phyloP scores from a whole-genome alignment of 495 filamentous ascomycete species.

The Diplogelasinospora grovesii region DNA sequence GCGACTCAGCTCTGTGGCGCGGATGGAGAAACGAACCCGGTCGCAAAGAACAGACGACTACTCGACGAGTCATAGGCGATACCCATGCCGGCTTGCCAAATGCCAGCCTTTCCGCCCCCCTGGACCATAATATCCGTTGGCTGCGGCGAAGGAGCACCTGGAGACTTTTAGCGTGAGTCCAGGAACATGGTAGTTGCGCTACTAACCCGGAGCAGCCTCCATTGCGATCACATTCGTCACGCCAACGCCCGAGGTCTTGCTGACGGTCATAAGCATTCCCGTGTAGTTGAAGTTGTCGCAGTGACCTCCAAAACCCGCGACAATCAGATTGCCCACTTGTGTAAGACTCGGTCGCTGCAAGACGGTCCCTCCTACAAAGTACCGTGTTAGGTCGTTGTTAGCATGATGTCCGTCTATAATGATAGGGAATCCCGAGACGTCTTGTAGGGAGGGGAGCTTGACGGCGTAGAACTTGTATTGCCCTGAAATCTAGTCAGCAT shows the following conservation, averaged over 20 bases:
- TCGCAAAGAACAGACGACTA: constrained; percentile 32
- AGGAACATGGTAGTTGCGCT: too few species aligned
- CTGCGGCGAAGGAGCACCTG: constrained; percentile 20
- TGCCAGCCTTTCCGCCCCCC: constrained; percentile 31
- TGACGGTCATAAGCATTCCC: constrained; percentile 30
- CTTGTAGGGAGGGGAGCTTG: constrained; percentile 9
- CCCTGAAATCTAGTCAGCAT: too few species aligned
- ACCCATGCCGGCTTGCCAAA: constrained; percentile 38
- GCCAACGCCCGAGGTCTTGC: constrained; percentile 20
- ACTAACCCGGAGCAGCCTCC: constrained; percentile 3
- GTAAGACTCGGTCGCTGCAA: constrained; percentile 34
- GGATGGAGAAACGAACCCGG: too few species aligned
- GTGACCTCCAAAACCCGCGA: constrained; percentile 36
- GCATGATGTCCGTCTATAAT: constrained; percentile 10
- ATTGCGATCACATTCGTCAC: constrained; percentile 5
- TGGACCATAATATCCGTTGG: constrained; percentile 12
- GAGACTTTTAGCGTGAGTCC: too few species aligned
- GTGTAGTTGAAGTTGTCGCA: constrained; percentile 43
- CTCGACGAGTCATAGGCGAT: constrained; percentile 31
- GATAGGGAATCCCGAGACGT: constrained; percentile 14
- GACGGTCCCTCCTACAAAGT: constrained; percentile 17
- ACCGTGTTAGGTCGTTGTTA: constrained; percentile 17
- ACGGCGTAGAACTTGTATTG: constrained; percentile 23
- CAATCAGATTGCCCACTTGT: constrained; percentile 21
- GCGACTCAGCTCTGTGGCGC: too few species aligned